Evolutionary conservation across 192 early-diverging fungal genomes (phyloP), one percentile per base, ranked within the genome.

Genomic region (Coemansia sp.): DNA sequence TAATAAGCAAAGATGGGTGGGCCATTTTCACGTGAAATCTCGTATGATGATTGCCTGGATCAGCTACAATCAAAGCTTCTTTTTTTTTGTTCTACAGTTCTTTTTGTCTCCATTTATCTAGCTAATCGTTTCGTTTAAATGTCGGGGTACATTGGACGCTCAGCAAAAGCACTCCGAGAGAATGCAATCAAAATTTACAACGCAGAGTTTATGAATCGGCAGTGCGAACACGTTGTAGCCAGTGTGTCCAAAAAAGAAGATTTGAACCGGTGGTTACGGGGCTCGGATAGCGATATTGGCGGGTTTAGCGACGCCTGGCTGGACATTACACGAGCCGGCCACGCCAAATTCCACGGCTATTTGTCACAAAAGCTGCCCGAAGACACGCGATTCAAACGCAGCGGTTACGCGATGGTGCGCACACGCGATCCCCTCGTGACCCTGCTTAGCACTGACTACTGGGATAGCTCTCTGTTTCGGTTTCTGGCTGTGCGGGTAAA

Each of bases 281-380:
- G 96, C 0, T 90, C 88, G 2, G 96, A 98, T 76, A 88, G 88
- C 54, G 94, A 98, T 72, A 92, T 98, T 82, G 94, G 94, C 76
- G 92, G 92, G 14, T 81, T 83, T 52, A 90, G 89, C 22, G 85
- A 89, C 61, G 91, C 90, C 4, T 86, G 82, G 63, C 86, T 91
- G 57, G 94, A 93, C 18, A 62, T 89, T 39, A 93, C 90, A 3
- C 73, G 81, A 71, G 18, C 84, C 62, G 58, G 89, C 66, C 87
- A 85, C 32, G 85, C 80, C 0, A 64, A 68, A 32, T 95, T 98
- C 69, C 88, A 89, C 81, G 96, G 96, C 22, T 85, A 86, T 32
- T 73, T 98, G 16, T 92, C 90, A 6, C 81, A 89, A 16, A 86
- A 90, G 62, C 76, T 95, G 41, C 94, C 94, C 18, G 83, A 80